Evolutionary conservation across 164 flowering plant genomes (phyloP), one percentile per base, ranked within the genome.

Genomic region (Umbellularia californica): DNA sequence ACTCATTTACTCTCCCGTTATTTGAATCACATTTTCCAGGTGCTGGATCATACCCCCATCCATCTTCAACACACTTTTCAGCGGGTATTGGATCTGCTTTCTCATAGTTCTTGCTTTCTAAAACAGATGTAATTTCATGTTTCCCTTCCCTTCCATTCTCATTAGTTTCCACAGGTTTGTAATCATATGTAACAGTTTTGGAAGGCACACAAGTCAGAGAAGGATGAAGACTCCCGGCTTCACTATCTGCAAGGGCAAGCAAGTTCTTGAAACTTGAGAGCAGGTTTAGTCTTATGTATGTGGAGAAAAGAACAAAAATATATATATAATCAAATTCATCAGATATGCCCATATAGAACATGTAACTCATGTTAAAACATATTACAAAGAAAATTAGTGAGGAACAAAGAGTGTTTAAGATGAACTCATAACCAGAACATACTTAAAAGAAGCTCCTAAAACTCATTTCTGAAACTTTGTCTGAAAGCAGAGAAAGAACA

Each of bases 81-180:
- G 68, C 24, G 28, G 75, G 71, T 25, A 80, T 69, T 25, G 58
- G 58, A 73, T 74, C 78, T 35, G 23, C 68, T 7, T 65, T 23
- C 19, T 51, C 70, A n/a, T 22, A 35, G 50, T 58, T 50, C 58
- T 50, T 17, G 24, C 50, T 80, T 63, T 74, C 76, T 27, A 66
- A 24, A 72, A 70, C 76, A 73, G 65, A 74, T 15, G 50, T 12
- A n/a, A 68, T 74, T 65, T 55, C 72, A 62, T 73, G 77, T 70
- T 74, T 79, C 72, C 78, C 67, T 77, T 78, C 84, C 70, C 75
- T 77, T 63, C 71, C 68, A 11, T 55, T 74, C 66, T 68, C 73
- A 35, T 74, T 70, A 47, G 77, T 65, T 55, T 82, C 76, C 71
- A 77, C 58, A 74, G 74, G 50, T 78, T 76, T 76, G 35, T 77